Evolutionary conservation across 2,329 filamentous ascomycete genomes (phyloP), one percentile per base, ranked within the genome.

Genomic region (Lecanicillium sp.): DNA sequence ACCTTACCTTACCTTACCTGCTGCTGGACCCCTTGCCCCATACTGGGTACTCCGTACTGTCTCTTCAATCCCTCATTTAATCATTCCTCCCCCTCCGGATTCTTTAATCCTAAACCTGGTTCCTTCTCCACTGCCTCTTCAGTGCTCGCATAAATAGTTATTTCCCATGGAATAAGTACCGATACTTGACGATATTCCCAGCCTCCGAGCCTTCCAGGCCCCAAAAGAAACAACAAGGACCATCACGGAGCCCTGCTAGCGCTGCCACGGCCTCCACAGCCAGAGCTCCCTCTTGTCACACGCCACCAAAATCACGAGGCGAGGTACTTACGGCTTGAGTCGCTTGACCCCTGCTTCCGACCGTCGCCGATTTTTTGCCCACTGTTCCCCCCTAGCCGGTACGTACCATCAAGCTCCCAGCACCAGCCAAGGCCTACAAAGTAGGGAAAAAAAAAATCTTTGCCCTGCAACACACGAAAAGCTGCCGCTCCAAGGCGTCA

Each of bases 211-310:
- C 23, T 36, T 10, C 44, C 21, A 33, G 44, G 44, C 32, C 21
- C 14, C 38, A 39, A 17, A 46, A 39, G 43, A 19, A 39, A 46
- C 35, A 29, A 46, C 43, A 46, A 39, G 35, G 44, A 23, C 42
- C 15, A n/a, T 44, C 21, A 14, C 39, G 32, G 24, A 14, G 44
- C 11, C 4, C 6, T 32, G 29, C 29, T 14, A 7, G 6, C 29
- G 11, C 35, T 46, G 24, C 15, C n/a, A n/a, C n/a, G n/a, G 35
- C 35, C 44, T 39, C 35, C 35, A 39, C 44, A 14, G 20, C 26
- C 44, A 24, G 10, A 24, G n/a, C 36, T 39, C 44, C 36, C 20
- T 33, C 27, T 39, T 39, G 44, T 46, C 33, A 39, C 33, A 14
- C 15, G 20, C 20, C 35, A 19, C 29, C 44, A 15, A 46, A 27